These are phyloP conservation scores for Prosopis cineraria DNA, from an alignment of 306 rosid genomes.

Conservation along the genomic window DNA sequence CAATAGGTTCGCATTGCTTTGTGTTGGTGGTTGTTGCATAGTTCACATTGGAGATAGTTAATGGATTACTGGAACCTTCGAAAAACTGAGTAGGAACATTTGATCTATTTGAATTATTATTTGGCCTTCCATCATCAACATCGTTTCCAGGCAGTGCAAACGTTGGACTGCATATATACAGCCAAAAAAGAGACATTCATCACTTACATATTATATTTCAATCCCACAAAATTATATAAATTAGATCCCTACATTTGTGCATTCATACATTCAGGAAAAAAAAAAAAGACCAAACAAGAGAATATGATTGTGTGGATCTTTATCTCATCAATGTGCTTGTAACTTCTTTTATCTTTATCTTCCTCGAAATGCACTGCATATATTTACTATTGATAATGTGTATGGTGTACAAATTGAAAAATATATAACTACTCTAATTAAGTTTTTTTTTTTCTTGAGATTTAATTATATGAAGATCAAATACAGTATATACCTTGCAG, in stretches of 20 bases:
- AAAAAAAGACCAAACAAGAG: too few relatives aligned
- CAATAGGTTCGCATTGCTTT: slow-evolving; percentile 46
- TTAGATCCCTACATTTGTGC: too few relatives aligned
- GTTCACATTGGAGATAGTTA: neutral
- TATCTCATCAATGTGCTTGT: neutral
- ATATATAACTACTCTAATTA: too few relatives aligned
- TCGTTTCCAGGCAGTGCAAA: slow-evolving; percentile 45
- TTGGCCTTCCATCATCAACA: neutral
- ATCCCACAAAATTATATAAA: neutral
- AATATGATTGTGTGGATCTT: neutral
- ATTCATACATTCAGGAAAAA: too few relatives aligned
- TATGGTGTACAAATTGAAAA: too few relatives aligned
- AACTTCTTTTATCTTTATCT: neutral
- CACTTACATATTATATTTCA: neutral
- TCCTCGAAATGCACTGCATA: neutral
- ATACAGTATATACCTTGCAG: slow-evolving; percentile 54
- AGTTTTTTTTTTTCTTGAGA: neutral
- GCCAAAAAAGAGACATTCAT: neutral
- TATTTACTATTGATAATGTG: neutral
- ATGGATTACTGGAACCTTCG: neutral
- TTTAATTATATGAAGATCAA: neutral
- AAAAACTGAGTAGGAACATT: neutral
- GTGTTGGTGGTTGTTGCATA: neutral
- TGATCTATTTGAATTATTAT: neutral
- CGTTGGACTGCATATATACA: slow-evolving; percentile 39